Conservation (phyloP, 495 filamentous ascomycete genomes). For the Trichocladium antarcticum region DNA sequence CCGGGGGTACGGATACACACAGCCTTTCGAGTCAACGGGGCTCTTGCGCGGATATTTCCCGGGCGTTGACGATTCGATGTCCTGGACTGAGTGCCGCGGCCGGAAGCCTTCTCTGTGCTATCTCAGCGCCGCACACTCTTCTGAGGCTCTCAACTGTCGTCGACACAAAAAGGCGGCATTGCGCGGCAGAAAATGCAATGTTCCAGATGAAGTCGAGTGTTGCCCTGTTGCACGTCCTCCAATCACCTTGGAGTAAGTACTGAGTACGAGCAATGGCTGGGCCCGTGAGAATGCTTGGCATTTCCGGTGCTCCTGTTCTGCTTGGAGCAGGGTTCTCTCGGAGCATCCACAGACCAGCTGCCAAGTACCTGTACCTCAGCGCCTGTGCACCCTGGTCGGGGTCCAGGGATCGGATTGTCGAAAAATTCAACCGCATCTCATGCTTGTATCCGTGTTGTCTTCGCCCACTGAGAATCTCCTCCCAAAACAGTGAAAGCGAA, state of each 20-base stretch:
- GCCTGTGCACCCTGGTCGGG: not conserved
- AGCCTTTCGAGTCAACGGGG: not conserved
- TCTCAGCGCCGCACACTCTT: not conserved
- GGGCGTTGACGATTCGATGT: not conserved
- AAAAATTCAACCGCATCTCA: constrained; percentile 4
- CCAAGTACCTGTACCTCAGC: not conserved
- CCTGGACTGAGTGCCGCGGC: not conserved
- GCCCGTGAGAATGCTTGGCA: not conserved
- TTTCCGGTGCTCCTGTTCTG: not conserved
- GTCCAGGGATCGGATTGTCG: not conserved
- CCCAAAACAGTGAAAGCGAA: not conserved
- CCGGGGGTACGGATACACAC: not conserved
- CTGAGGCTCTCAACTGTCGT: constrained; percentile 7
- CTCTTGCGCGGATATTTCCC: not conserved
- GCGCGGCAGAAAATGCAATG: constrained; percentile 18
- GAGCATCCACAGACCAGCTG: no score
- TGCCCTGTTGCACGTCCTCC: constrained; percentile 2
- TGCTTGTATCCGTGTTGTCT: constrained; percentile 7
- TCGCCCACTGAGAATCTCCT: not conserved
- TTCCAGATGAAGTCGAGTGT: constrained; percentile 1
- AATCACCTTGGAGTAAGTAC: not conserved
- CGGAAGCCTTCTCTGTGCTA: not conserved
- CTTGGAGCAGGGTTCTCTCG: not conserved
- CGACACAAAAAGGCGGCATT: constrained; percentile 19
- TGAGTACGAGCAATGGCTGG: not conserved